Conservation (phyloP, 2,329 filamentous ascomycete genomes). For the Aspergillus sp. region DNA sequence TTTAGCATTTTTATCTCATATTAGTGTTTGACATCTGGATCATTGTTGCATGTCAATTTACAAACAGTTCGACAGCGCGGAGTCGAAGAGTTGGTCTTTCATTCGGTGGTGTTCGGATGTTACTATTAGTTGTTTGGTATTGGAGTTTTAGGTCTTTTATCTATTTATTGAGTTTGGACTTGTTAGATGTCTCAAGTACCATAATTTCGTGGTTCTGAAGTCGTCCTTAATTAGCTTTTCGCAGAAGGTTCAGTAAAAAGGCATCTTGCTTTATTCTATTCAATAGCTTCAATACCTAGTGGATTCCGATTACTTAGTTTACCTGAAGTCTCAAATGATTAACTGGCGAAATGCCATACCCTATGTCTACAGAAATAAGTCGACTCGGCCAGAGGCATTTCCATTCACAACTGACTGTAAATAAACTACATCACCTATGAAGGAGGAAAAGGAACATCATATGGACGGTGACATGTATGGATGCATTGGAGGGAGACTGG, state of each 20-base stretch:
- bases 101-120: neutral
- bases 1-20: neutral
- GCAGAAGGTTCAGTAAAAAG: neutral
- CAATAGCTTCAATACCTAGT: neutral
- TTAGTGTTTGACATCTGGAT: neutral
- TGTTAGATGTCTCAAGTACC: neutral
- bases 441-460: conserved; percentile 8
- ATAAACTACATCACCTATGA: conserved; percentile 20
- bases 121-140: neutral
- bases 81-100: neutral
- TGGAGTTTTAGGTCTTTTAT: neutral
- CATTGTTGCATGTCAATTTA: neutral
- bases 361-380: neutral
- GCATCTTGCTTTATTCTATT: neutral
- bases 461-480: conserved; percentile 15
- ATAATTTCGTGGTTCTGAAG: neutral
- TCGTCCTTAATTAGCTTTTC: neutral
- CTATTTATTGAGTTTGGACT: neutral
- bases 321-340: neutral
- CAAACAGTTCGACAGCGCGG: neutral
- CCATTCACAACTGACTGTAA: conserved; percentile 11
- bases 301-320: neutral
- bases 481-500: conserved; percentile 3
- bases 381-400: conserved; percentile 9
- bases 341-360: neutral